phyloP scores from a whole-genome alignment of 495 filamentous ascomycete genomes.

The Penicillium dipodomyicola region DNA sequence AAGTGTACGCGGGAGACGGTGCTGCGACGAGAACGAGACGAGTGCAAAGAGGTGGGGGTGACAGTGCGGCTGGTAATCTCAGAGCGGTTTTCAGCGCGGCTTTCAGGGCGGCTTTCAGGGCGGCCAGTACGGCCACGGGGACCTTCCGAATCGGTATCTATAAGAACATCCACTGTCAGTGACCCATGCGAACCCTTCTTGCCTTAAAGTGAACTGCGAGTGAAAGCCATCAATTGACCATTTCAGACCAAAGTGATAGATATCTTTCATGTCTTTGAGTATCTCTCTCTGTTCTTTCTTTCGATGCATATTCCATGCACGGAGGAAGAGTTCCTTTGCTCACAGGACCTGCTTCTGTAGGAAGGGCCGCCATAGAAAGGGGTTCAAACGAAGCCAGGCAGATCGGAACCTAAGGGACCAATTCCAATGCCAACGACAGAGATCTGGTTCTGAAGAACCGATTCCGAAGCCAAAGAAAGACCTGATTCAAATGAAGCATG shows the following conservation, averaged over 20 bases:
- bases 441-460: not conserved
- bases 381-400: not conserved
- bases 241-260: not conserved
- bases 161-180: not conserved
- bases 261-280: not conserved
- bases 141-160: not conserved
- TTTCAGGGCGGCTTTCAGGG: not conserved
- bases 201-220: not conserved
- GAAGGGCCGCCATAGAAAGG: not conserved
- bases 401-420: not conserved
- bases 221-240: not conserved
- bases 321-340: not conserved
- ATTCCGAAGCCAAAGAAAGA: not conserved
- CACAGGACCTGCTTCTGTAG: not conserved
- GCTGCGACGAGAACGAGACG: not conserved
- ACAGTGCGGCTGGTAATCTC: too few relatives aligned
- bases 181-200: not conserved
- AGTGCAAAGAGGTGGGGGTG: not conserved
- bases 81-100: too few relatives aligned
- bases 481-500: not conserved
- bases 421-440: not conserved
- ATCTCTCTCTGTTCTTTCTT: not conserved
- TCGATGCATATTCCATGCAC: not conserved
- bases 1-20: not conserved
- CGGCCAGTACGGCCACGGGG: conserved; percentile 1